Conservation (phyloP, 2,329 filamentous ascomycete genomes). For the Mycosphaerella sp. region DNA sequence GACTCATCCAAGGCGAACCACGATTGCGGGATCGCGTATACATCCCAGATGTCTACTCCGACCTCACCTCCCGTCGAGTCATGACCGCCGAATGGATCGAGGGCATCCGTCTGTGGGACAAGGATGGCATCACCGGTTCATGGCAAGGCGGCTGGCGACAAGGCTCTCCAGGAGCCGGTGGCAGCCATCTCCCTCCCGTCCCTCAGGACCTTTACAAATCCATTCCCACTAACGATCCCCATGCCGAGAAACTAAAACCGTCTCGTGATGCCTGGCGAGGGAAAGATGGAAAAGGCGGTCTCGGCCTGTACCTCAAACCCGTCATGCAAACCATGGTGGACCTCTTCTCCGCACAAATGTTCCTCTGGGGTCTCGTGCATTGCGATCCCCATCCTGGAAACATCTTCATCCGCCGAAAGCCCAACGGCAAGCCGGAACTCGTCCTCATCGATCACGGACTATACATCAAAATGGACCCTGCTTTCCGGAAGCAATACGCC, state of each 20-base stretch:
- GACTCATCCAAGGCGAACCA: conserved; percentile 67
- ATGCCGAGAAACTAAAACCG: conserved; percentile 64
- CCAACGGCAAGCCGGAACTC: conserved; percentile 75
- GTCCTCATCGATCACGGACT: conserved; percentile 96
- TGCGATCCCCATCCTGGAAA: conserved; percentile 97
- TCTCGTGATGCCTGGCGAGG: conserved; percentile 75
- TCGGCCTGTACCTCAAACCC: conserved; percentile 73
- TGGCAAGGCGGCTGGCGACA: conserved; percentile 74
- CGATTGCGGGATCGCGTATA: conserved; percentile 75
- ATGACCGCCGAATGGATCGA: conserved; percentile 98
- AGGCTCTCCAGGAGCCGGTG: conserved; percentile 71
- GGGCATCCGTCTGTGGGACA: conserved; percentile 87
- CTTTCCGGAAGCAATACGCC: conserved; percentile 79
- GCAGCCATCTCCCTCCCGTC: conserved; percentile 53
- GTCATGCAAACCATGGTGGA: conserved; percentile 98
- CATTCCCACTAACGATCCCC: conserved; percentile 43
- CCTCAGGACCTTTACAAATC: conserved; percentile 21
- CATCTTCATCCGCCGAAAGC: conserved; percentile 84
- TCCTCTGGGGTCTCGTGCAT: conserved; percentile 91
- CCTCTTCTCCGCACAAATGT: conserved; percentile 95
- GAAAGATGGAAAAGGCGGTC: conserved; percentile 62
- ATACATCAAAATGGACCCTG: conserved; percentile 81
- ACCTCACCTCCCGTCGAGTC: conserved; percentile 74
- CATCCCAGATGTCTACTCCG: conserved; percentile 75
- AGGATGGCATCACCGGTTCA: conserved; percentile 64